Base-by-base conservation (phyloP, 2,329 filamentous ascomycete genomes). In the Venturia nashicola region DNA sequence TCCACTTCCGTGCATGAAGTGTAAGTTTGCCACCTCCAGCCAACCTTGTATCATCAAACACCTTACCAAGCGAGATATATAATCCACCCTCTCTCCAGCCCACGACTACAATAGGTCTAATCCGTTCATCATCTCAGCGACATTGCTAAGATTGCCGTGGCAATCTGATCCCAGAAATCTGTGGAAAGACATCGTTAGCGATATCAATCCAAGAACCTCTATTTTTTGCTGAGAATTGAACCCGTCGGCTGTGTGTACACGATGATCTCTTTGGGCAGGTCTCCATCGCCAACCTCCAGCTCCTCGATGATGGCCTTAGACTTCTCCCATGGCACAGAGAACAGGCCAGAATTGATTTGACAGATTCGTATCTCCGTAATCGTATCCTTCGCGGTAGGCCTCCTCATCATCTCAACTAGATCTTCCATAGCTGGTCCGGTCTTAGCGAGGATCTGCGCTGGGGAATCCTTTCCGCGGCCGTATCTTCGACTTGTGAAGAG, bases 281-380 rank as follows among this genome's bases (percentile, higher is more conserved):
- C 32, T 23, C 42, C 62, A 16, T 65, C 66, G 11, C 69, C 68
- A 44, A 78, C 63, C 36, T 72, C 72, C 4, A 75, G 70, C 0
- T 70, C 68, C 62, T 78, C 72, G 44, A 86, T 62, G 0, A 81
- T 71, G 5, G 66, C 67, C 64, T 73, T 75, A 0, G 82, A 83
- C 42, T 73, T 69, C 64, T 75, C 71, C 84, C 84, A 86, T 14
- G 77, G 73, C 34, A 86, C 81, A 0, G 72, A 73, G 69, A 86
- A 86, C 42, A 80, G 71, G 0, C 82, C 83, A 34, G 81, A 80
- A 68, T 86, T 86, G 67, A 86, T 83, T 65, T 77, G 77, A 67
- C 80, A 82, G 64, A 81, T 79, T 65, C 77, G 77, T 0, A 84
- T 66, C 18, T 73, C 72, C 5, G 67, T 68, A 0, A 75, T 68